Conservation (phyloP, 2,329 filamentous ascomycete species). For the Talaromyces albobiverticillius region DNA sequence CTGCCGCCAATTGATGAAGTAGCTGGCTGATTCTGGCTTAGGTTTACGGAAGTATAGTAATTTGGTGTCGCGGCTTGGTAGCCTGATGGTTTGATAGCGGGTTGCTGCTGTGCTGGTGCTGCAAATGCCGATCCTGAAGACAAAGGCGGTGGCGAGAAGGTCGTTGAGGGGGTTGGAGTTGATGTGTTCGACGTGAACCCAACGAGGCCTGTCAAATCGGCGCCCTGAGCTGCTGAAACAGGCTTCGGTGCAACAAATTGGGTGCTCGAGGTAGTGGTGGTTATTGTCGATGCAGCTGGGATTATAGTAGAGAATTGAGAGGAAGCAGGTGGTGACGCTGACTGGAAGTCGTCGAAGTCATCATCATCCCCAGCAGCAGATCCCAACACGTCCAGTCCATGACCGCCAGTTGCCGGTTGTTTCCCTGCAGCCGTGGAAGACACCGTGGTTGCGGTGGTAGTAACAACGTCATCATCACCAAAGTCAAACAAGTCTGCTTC, state of each 20-base stretch:
- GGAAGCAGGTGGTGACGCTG: slow-evolving; percentile 45
- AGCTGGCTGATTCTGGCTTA: slow-evolving; percentile 29
- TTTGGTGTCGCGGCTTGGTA: slow-evolving; percentile 83
- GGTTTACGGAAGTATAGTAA: slow-evolving; percentile 82
- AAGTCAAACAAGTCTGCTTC: slow-evolving; percentile 92
- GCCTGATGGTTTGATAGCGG: slow-evolving; percentile 55
- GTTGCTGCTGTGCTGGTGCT: slow-evolving; percentile 30
- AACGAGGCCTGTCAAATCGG: slow-evolving; percentile 75
- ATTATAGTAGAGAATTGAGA: slow-evolving; percentile 36
- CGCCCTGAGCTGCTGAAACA: slow-evolving; percentile 51
- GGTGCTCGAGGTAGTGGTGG: slow-evolving; percentile 44
- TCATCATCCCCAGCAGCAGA: slow-evolving; percentile 70
- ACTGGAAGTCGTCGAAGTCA: slow-evolving; percentile 92
- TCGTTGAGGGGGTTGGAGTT: slow-evolving; percentile 55
- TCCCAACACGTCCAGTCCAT: slow-evolving; percentile 48
- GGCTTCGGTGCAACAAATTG: slow-evolving; percentile 17
- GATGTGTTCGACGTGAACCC: slow-evolving; percentile 79
- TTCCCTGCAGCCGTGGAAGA: slow-evolving; percentile 37
- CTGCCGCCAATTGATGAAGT: slow-evolving; percentile 14
- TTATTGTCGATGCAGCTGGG: slow-evolving; percentile 48
- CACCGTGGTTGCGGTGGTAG: slow-evolving; percentile 19
- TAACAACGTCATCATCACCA: slow-evolving; percentile 65
- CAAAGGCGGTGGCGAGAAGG: slow-evolving; percentile 63
- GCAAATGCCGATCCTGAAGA: slow-evolving; percentile 9
- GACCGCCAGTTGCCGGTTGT: slow-evolving; percentile 43